phyloP scores from a whole-genome alignment of 1,284 basidiomycete genomes.

The Caloboletus inedulis region DNA sequence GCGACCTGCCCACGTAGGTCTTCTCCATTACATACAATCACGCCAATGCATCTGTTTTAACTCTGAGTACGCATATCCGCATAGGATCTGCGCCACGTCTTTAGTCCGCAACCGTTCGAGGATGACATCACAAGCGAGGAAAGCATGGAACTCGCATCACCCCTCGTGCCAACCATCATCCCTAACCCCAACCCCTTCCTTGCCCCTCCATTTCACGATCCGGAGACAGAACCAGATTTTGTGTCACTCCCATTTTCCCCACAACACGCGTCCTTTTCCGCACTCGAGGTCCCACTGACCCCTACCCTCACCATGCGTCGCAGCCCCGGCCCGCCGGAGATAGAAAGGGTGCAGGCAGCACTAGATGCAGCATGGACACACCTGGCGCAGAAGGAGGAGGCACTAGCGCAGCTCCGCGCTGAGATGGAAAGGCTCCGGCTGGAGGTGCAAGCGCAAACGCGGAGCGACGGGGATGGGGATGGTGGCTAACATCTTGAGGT shows the following conservation, averaged over 20 bases:
- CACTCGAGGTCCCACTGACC: neutral
- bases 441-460: slow-evolving; percentile 3
- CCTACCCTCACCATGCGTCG: neutral
- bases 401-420: slow-evolving; percentile 16
- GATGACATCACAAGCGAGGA: slow-evolving; percentile 38
- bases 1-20: slow-evolving; percentile 12
- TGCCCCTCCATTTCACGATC: neutral
- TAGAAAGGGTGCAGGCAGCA: slow-evolving; percentile 18
- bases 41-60: neutral
- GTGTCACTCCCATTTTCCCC: slow-evolving; percentile 29
- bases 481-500: neutral
- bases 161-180: slow-evolving; percentile 42
- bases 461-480: neutral
- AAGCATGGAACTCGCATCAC: slow-evolving; percentile 59
- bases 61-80: neutral
- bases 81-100: slow-evolving; percentile 18
- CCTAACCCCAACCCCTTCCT: neutral
- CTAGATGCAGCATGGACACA: slow-evolving; percentile 20
- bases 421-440: slow-evolving; percentile 21
- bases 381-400: slow-evolving; percentile 24
- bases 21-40: neutral
- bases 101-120: slow-evolving; percentile 19
- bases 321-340: slow-evolving; percentile 13
- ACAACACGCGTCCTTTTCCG: slow-evolving; percentile 15
- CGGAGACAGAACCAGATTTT: slow-evolving; percentile 15